A percentile compares a stretch with the other conserved stretches of the same genome.
Evolutionary conservation across 1,139 yeast species (phyloP).

Genomic region (Candida neerlandica): DNA sequence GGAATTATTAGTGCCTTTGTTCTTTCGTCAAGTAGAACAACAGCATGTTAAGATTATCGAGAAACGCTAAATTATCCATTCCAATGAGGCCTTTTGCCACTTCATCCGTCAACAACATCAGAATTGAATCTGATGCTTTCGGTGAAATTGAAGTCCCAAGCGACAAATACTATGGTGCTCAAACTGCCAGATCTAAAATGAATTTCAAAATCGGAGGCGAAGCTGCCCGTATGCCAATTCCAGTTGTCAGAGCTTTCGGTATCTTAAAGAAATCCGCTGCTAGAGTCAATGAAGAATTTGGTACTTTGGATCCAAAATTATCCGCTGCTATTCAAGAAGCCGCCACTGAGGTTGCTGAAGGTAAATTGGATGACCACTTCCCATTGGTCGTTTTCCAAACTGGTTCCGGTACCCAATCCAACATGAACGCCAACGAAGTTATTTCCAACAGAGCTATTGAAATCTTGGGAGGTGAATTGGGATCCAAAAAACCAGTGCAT

Average conservation of each 20-base stretch:
- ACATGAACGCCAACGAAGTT: constrained; percentile 99
- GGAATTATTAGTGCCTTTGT: not conserved
- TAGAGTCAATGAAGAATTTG: constrained; percentile 80
- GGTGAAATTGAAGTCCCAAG: constrained; percentile 92
- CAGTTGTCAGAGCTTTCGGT: constrained; percentile 91
- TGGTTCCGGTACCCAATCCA: constrained; percentile 97
- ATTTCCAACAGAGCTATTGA: constrained; percentile 98
- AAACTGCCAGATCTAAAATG: constrained; percentile 89
- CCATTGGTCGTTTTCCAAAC: constrained; percentile 98
- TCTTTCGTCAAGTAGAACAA: constrained; percentile 5
- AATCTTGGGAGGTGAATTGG: constrained; percentile 85
- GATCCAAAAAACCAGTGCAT: constrained; percentile 92
- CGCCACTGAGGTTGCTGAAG: constrained; percentile 92
- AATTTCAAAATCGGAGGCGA: constrained; percentile 96
- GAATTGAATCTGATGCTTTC: constrained; percentile 93
- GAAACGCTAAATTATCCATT: constrained; percentile 17
- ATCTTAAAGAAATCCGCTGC: constrained; percentile 94
- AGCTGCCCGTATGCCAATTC: constrained; percentile 88
- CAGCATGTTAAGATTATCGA: constrained; percentile 35
- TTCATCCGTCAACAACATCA: constrained; percentile 34
- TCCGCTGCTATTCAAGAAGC: constrained; percentile 88
- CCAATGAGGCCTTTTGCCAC: constrained; percentile 32
- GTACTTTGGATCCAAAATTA: constrained; percentile 77
- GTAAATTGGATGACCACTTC: constrained; percentile 90
- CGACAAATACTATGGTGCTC: constrained; percentile 95